Percentiles rank a stretch among this genome's conserved stretches.
Evolutionary conservation across 805 yeast genomes (phyloP).

Genomic region (Zygoascus bituminiphila): DNA sequence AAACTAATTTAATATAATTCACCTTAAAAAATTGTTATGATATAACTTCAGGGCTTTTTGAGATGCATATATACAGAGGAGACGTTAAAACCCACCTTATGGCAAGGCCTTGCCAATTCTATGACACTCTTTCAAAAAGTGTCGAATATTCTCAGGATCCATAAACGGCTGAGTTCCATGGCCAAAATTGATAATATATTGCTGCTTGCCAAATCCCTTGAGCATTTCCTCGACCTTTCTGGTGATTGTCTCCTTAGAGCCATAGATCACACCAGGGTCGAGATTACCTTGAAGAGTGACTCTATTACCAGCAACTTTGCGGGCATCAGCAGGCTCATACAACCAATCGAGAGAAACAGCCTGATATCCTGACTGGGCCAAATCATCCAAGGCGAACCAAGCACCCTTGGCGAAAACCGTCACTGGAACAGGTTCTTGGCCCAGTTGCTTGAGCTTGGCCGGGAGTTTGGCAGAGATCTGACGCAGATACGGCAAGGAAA

Average conservation of each 20-base stretch:
- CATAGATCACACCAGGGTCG: constrained; percentile 93
- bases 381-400: constrained; percentile 87
- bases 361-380: constrained; percentile 75
- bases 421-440: constrained; percentile 68
- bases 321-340: constrained; percentile 78
- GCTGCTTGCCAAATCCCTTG: constrained; percentile 78
- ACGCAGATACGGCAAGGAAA: constrained; percentile 78
- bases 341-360: constrained; percentile 92
- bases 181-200: constrained; percentile 91
- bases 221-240: constrained; percentile 83
- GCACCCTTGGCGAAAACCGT: constrained; percentile 94
- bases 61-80: background rate
- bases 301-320: constrained; percentile 61
- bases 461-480: constrained; percentile 69
- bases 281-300: constrained; percentile 88
- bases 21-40: too few species aligned
- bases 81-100: background rate
- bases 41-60: background rate
- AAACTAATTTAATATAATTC: too few species aligned
- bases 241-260: constrained; percentile 72
- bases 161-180: constrained; percentile 98
- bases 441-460: constrained; percentile 58
- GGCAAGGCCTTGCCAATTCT: constrained; percentile 45
- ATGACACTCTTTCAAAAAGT: constrained; percentile 82
- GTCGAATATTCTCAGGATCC: constrained; percentile 83